phyloP scores from a whole-genome alignment of 352 stramenopile genomes.

The Phytophthora pistaciae region DNA sequence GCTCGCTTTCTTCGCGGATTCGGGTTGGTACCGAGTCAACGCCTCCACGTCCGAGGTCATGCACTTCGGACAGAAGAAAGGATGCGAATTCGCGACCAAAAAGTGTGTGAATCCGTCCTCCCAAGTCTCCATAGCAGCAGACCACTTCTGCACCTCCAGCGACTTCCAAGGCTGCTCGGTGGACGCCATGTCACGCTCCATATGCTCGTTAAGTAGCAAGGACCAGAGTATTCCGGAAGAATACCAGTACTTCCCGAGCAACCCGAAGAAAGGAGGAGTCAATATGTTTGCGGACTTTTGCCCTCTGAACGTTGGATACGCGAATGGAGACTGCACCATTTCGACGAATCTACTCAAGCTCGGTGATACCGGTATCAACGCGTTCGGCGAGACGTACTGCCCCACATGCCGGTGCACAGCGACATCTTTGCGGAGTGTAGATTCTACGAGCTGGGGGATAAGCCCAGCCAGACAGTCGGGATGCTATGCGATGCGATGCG shows the following conservation, averaged over 20 bases:
- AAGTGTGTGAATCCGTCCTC: slow-evolving; percentile 66
- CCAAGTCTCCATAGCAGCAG: slow-evolving; percentile 35
- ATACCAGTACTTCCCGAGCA: slow-evolving; percentile 68
- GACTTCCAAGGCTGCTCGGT: slow-evolving; percentile 69
- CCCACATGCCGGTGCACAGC: slow-evolving; percentile 71
- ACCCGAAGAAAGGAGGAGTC: slow-evolving; percentile 47
- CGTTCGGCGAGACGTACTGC: slow-evolving; percentile 79
- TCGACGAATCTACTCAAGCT: slow-evolving; percentile 53
- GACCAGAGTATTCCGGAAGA: slow-evolving; percentile 45
- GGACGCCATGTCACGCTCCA: slow-evolving; percentile 64
- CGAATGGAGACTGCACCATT: slow-evolving; percentile 59
- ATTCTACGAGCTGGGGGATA: slow-evolving; percentile 63
- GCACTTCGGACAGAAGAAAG: slow-evolving; percentile 63
- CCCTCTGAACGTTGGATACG: slow-evolving; percentile 68
- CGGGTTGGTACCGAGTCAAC: slow-evolving; percentile 78
- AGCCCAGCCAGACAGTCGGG: slow-evolving; percentile 56
- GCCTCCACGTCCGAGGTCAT: slow-evolving; percentile 49
- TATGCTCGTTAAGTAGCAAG: slow-evolving; percentile 53
- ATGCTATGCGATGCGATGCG: slow-evolving; percentile 72
- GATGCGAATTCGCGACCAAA: slow-evolving; percentile 64
- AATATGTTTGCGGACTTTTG: slow-evolving; percentile 77
- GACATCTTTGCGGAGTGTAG: slow-evolving; percentile 60
- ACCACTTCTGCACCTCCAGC: slow-evolving; percentile 62
- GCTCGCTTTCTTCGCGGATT: slow-evolving; percentile 81
- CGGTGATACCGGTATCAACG: slow-evolving; percentile 55